phyloP scores from a whole-genome alignment of 768 basidiomycete species.

The Panus rudis region DNA sequence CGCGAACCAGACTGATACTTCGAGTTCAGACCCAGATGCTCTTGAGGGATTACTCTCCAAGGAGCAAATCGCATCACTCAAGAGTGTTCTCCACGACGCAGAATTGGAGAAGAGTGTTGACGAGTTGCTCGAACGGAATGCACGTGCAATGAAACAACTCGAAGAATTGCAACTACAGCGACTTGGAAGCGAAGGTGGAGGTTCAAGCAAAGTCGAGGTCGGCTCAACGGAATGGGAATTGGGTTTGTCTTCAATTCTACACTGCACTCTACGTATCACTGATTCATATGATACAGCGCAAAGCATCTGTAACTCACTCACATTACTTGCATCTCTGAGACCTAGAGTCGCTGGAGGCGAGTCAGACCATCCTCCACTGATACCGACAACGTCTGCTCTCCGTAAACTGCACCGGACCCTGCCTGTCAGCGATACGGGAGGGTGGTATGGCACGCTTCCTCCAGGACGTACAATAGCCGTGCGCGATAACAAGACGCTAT shows the following conservation, averaged over 20 bases:
- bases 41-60: constrained; percentile 50
- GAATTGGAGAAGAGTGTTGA: constrained; percentile 66
- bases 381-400: constrained; percentile 59
- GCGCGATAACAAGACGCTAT: constrained; percentile 69
- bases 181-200: constrained; percentile 39
- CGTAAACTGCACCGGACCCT: constrained; percentile 67
- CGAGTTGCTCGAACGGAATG: constrained; percentile 61
- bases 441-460: constrained; percentile 74
- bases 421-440: constrained; percentile 47
- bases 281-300: constrained; percentile 47
- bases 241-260: constrained; percentile 51
- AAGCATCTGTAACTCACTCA: constrained; percentile 64
- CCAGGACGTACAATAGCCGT: constrained; percentile 50
- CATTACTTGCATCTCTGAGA: constrained; percentile 60
- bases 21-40: constrained; percentile 23
- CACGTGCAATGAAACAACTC: constrained; percentile 53
- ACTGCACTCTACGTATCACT: constrained; percentile 6
- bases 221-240: constrained; percentile 80
- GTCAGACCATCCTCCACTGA: constrained; percentile 36
- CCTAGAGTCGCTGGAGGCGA: constrained; percentile 46
- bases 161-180: constrained; percentile 60
- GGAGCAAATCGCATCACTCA: constrained; percentile 50
- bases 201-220: constrained; percentile 41
- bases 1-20: constrained; percentile 6
- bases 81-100: constrained; percentile 50